Base-by-base conservation (phyloP, 2,329 filamentous ascomycete genomes). In the Nigrograna mackinnonii region DNA sequence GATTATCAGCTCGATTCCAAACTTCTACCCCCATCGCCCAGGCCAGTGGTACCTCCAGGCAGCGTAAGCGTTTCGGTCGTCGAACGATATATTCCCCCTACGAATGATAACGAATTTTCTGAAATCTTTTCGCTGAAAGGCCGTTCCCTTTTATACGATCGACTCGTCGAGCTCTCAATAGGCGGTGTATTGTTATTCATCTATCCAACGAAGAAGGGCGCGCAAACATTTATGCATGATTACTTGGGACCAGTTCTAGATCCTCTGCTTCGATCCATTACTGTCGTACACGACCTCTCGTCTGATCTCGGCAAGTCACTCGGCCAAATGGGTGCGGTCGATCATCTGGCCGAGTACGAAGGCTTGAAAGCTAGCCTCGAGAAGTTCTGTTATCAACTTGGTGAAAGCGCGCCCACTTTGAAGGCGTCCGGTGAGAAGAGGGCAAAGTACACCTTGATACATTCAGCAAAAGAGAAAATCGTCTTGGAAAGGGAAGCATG, bases 31-130 rank as follows among this genome's bases (percentile, higher is more conserved):
- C 72, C 76, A 32, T 77, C 75, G 11, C 80, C 80, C 9, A 70
- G 75, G 41, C 80, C 80, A 2, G 75, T 84, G 32, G 82, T 84
- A 1, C 78, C 80, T 5, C 82, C 82, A 1, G 75, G 74, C 14
- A 81, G 77, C 37, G 79, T 85, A 47, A 75, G 84, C 41, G 69
- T 85, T 30, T 79, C 81, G 2, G 72, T 85, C 11, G 73, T 85
- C 4, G 83, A 86, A 64, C 78, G 83, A 26, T 85, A 83, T 60
- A 80, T 86, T n/a, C 83, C 83, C 14, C 82, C 83, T 2, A 76
- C 80, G 1, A 82, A 76, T 17, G 57, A 68, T 1, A 74, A 79
- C 51, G 83, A 86, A 56, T 83, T 82, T 45, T 64, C 70, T 22
- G 77, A 82, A 49, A 75, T 85, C 55, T 85, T 85, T 60, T 72